These are phyloP conservation scores for Epichloe hybrida DNA, from an alignment of 2,329 filamentous ascomycete genomes.

Conservation along the genomic window DNA sequence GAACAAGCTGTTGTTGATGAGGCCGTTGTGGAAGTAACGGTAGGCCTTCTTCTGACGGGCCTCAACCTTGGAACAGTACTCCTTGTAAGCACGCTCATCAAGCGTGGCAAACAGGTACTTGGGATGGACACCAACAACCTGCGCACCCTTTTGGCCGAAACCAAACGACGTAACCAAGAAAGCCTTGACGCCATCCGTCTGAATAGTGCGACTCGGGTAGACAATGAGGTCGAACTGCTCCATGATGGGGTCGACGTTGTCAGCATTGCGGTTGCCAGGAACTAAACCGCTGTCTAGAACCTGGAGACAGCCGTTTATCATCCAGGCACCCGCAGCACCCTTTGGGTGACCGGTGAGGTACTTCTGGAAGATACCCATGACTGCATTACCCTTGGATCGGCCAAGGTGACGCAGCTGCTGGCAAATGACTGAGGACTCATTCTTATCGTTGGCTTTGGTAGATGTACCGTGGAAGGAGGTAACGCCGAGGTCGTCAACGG, in stretches of 20 bases:
- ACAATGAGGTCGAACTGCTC: slow-evolving; percentile 97
- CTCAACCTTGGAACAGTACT: slow-evolving; percentile 80
- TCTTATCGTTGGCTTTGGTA: slow-evolving; percentile 98
- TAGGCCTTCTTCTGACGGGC: slow-evolving; percentile 97
- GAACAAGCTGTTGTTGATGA: slow-evolving; percentile 97
- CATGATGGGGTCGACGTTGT: slow-evolving; percentile 93
- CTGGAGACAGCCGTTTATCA: slow-evolving; percentile 97
- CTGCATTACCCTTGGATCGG: slow-evolving; percentile 88
- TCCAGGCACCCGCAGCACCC: slow-evolving; percentile 98
- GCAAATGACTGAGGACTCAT: slow-evolving; percentile 97
- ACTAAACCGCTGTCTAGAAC: slow-evolving; percentile 89
- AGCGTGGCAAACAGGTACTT: slow-evolving; percentile 93
- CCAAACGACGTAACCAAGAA: slow-evolving; percentile 98
- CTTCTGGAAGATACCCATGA: slow-evolving; percentile 98
- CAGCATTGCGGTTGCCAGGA: slow-evolving; percentile 92
- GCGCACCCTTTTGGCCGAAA: slow-evolving; percentile 97
- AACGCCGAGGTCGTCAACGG: slow-evolving; percentile 86
- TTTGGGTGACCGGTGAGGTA: slow-evolving; percentile 98
- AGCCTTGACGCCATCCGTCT: slow-evolving; percentile 96
- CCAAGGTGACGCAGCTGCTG: slow-evolving; percentile 91
- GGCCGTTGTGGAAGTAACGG: slow-evolving; percentile 93
- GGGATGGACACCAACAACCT: slow-evolving; percentile 92
- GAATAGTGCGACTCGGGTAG: slow-evolving; percentile 86
- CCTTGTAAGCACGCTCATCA: slow-evolving; percentile 66
- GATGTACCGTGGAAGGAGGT: slow-evolving; percentile 99